A percentile compares a stretch with the other conserved stretches of the same genome.
Conservation (phyloP, 2,329 filamentous ascomycete genomes). For the Colletotrichum sp. region DNA sequence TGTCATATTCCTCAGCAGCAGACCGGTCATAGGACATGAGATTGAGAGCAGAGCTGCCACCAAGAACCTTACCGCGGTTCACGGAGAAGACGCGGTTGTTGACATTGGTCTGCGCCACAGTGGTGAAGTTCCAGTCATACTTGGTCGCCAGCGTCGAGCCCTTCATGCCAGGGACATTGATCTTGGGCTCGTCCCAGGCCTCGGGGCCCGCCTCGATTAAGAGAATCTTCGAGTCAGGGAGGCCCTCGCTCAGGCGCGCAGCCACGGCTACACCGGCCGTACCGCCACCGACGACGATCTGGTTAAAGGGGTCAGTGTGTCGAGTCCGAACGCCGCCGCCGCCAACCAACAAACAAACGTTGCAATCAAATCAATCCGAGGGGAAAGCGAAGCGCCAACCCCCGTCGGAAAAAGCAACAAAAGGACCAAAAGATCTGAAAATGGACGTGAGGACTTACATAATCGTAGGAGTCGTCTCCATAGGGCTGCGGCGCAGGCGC, state of each 20-base stretch:
- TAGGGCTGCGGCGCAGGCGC: not conserved
- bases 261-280: constrained; percentile 38
- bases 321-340: not conserved
- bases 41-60: constrained; percentile 50
- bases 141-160: constrained; percentile 26
- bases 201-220: constrained; percentile 35
- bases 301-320: not conserved
- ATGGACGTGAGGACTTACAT: constrained; percentile 10
- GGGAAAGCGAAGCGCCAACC: not conserved
- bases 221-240: constrained; percentile 28
- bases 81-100: constrained; percentile 41
- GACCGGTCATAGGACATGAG: constrained; percentile 41
- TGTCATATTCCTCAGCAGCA: constrained; percentile 33
- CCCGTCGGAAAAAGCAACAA: not conserved
- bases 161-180: constrained; percentile 31
- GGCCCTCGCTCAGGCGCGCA: constrained; percentile 25
- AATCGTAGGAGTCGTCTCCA: constrained; percentile 12
- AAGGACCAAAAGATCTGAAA: not conserved
- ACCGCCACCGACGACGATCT: constrained; percentile 38
- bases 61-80: constrained; percentile 49
- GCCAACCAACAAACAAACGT: not conserved
- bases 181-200: constrained; percentile 25
- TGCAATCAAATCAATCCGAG: not conserved
- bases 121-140: constrained; percentile 45
- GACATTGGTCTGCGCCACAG: constrained; percentile 40